These are phyloP conservation scores for Cadophora luteo-olivacea DNA, from an alignment of 2,329 filamentous ascomycete genomes.

Conservation along the genomic window DNA sequence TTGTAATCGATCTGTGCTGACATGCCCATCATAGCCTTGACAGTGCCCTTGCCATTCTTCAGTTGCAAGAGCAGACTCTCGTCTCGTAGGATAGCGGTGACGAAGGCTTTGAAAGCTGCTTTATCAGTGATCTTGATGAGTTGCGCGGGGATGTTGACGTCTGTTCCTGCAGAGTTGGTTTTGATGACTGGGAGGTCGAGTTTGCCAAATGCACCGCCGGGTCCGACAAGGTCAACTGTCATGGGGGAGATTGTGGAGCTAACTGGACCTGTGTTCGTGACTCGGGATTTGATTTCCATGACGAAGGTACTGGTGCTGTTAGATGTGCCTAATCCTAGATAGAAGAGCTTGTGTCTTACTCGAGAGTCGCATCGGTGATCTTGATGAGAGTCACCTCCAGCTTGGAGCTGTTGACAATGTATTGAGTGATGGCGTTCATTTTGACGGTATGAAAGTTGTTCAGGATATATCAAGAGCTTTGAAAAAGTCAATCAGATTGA, in stretches of 20 bases:
- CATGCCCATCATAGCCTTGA: conserved; percentile 22
- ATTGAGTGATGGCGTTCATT: conserved; percentile 30
- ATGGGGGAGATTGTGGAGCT: conserved; percentile 25
- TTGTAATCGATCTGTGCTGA: conserved; percentile 20
- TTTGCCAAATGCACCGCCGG: conserved; percentile 20
- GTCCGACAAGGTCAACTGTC: conserved; percentile 26
- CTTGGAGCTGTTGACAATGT: conserved; percentile 24
- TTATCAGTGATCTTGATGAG: conserved; percentile 26
- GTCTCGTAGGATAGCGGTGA: conserved; percentile 24
- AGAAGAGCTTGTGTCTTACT: conserved; percentile 6
- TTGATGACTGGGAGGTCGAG: conserved; percentile 27
- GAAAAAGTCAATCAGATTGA: neutral
- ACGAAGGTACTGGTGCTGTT: conserved; percentile 25
- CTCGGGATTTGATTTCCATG: conserved; percentile 22
- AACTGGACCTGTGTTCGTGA: conserved; percentile 26
- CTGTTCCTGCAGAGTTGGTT: conserved; percentile 21
- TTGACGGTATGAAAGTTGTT: neutral
- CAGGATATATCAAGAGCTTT: neutral
- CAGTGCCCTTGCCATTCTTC: conserved; percentile 24
- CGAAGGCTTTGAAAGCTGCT: conserved; percentile 26
- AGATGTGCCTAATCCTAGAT: neutral
- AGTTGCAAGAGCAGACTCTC: conserved; percentile 21
- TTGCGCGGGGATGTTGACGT: conserved; percentile 24
- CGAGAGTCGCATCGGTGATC: conserved; percentile 30
- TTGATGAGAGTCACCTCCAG: conserved; percentile 29